Evolutionary conservation across 1,284 basidiomycete species (phyloP).

Genomic region (Pseudozyma thailandica): DNA sequence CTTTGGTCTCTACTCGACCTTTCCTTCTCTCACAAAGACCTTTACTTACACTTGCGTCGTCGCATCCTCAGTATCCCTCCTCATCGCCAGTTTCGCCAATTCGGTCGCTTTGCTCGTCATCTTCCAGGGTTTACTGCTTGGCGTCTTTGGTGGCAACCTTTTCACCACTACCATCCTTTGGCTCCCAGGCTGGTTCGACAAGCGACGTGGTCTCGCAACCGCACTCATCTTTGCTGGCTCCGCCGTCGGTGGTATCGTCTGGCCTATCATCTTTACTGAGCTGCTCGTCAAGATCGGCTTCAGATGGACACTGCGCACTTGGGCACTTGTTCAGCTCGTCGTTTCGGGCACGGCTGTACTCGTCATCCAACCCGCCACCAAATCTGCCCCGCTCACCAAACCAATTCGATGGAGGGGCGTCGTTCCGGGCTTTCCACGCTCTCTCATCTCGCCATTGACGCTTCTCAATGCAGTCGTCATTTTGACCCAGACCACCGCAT

Average conservation of each 20-base stretch:
- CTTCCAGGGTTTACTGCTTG: constrained; percentile 55
- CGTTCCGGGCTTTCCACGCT: constrained; percentile 34
- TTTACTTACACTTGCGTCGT: constrained; percentile 38
- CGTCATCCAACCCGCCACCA: constrained; percentile 22
- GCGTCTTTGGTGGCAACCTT: constrained; percentile 42
- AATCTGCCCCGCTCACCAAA: neutral
- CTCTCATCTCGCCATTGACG: constrained; percentile 15
- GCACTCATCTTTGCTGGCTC: constrained; percentile 55
- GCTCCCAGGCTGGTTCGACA: constrained; percentile 58
- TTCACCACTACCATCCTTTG: constrained; percentile 55
- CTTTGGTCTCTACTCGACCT: constrained; percentile 43
- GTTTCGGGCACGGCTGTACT: constrained; percentile 33
- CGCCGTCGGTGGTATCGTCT: constrained; percentile 53
- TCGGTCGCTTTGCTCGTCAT: constrained; percentile 44
- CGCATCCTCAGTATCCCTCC: constrained; percentile 31
- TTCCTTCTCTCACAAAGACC: constrained; percentile 41
- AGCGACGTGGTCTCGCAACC: constrained; percentile 44
- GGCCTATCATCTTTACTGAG: constrained; percentile 48
- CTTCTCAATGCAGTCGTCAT: constrained; percentile 28
- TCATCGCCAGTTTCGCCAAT: constrained; percentile 52
- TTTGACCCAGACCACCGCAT: constrained; percentile 47
- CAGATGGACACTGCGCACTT: constrained; percentile 52
- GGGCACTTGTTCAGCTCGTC: constrained; percentile 40
- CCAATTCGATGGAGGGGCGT: constrained; percentile 25
- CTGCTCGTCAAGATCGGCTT: constrained; percentile 47